Percentiles rank a stretch among this genome's conserved stretches.
phyloP scores from a whole-genome alignment of 805 yeast genomes.

The Starmerella apicola region DNA sequence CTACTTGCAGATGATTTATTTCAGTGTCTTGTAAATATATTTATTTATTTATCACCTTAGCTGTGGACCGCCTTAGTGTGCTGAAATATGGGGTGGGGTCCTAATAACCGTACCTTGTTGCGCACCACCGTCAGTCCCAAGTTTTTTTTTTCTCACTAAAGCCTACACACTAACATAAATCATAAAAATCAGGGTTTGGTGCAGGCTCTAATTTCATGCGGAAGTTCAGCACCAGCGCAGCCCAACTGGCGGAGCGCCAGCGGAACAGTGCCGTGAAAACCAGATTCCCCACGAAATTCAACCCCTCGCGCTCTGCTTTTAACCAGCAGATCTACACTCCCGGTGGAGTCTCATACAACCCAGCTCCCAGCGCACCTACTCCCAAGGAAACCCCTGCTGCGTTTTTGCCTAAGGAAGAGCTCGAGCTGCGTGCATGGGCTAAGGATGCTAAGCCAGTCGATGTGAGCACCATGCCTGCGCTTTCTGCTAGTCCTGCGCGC shows the following conservation, averaged over 20 bases:
- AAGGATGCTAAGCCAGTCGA: constrained; percentile 22
- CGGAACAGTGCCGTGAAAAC: constrained; percentile 18
- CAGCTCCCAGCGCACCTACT: constrained; percentile 53
- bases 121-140: too few relatives aligned
- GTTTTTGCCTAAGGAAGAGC: constrained; percentile 41
- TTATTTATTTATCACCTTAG: too few relatives aligned
- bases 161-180: too few relatives aligned
- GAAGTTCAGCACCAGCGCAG: constrained; percentile 6
- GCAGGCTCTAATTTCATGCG: too few relatives aligned
- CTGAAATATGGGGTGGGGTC: too few relatives aligned
- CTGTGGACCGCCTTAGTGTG: too few relatives aligned
- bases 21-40: too few relatives aligned
- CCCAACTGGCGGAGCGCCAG: constrained; percentile 1
- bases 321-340: constrained; percentile 48
- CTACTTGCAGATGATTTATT: too few relatives aligned
- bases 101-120: too few relatives aligned
- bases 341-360: constrained; percentile 47
- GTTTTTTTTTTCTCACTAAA: too few relatives aligned
- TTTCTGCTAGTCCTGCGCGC: constrained; percentile 29
- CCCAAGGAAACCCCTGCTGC: constrained; percentile 51
- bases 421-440: constrained; percentile 42
- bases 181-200: too few relatives aligned
- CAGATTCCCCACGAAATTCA: constrained; percentile 44
- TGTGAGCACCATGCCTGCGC: constrained; percentile 28
- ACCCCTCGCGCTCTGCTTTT: constrained; percentile 50